Percentiles rank a stretch among this genome's conserved stretches.
phyloP scores from a whole-genome alignment of 805 yeast species.

The Jamesozyma jinghongensis region DNA sequence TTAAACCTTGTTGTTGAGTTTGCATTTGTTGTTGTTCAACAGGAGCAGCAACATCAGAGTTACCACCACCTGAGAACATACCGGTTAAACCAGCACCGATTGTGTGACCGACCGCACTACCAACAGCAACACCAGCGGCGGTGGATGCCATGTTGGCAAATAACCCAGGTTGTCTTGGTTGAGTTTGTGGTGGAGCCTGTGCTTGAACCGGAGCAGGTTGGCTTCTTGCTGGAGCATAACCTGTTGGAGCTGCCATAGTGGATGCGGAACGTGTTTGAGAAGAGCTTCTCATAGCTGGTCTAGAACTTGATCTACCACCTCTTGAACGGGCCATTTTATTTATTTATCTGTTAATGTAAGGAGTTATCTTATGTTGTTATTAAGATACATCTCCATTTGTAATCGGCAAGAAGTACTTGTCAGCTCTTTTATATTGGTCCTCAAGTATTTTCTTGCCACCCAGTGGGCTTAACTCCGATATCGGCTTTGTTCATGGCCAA shows the following conservation, averaged over 20 bases:
- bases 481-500: neutral
- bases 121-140: constrained; percentile 99
- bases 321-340: constrained; percentile 38
- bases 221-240: constrained; percentile 43
- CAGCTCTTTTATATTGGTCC: too few relatives aligned
- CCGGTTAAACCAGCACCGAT: constrained; percentile 89
- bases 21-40: constrained; percentile 37
- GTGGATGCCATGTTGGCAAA: constrained; percentile 97
- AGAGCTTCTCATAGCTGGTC: constrained; percentile 40
- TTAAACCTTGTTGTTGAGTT: constrained; percentile 12
- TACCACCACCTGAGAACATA: constrained; percentile 62
- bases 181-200: constrained; percentile 30
- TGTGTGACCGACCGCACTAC: constrained; percentile 95
- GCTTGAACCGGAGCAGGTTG: constrained; percentile 3
- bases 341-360: neutral
- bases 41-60: constrained; percentile 40
- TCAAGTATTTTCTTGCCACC: too few relatives aligned
- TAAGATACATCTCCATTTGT: too few relatives aligned
- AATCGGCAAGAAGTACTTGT: too few relatives aligned
- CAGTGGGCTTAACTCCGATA: neutral
- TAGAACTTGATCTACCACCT: constrained; percentile 21
- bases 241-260: constrained; percentile 58
- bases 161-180: constrained; percentile 67
- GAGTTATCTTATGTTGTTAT: too few relatives aligned
- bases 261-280: constrained; percentile 64